Evolutionary conservation across 805 yeast species (phyloP).

Genomic region (Komagataella ulmi): DNA sequence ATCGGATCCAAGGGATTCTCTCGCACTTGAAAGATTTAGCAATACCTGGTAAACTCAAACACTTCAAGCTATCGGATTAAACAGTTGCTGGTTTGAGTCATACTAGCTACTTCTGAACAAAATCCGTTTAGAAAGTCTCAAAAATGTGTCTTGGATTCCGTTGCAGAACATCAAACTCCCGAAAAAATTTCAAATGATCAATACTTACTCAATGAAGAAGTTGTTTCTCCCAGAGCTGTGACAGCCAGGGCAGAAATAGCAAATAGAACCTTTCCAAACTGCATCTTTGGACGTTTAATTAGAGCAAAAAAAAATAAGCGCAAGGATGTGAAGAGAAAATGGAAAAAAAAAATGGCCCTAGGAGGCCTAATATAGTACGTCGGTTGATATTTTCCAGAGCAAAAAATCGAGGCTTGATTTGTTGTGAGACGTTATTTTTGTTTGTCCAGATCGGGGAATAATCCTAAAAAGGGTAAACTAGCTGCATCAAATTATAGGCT

Average conservation of each 20-base stretch:
- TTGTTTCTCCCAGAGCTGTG: constrained; percentile 27
- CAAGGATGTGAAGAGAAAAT: neutral
- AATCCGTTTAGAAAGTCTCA: neutral
- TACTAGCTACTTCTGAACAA: neutral
- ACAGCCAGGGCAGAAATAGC: constrained; percentile 36
- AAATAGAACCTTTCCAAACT: constrained; percentile 33
- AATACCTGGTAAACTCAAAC: neutral
- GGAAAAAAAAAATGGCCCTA: constrained; percentile 1
- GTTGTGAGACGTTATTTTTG: neutral
- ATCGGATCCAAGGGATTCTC: neutral
- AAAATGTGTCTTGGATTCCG: neutral
- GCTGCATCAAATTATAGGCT: neutral
- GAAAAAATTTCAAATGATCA: constrained; percentile 2
- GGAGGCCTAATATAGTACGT: neutral
- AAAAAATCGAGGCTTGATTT: neutral
- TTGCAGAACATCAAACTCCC: neutral
- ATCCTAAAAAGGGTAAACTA: neutral
- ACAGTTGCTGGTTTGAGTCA: neutral
- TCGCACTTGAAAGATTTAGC: neutral
- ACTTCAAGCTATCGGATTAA: neutral
- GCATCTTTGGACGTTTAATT: constrained; percentile 23
- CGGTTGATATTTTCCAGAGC: neutral
- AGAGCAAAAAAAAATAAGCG: constrained; percentile 4
- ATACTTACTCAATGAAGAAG: constrained; percentile 23
- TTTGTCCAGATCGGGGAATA: neutral